Evolutionary conservation across 2,329 filamentous ascomycete genomes (phyloP).

Genomic region (Fusarium chlamydosporum): DNA sequence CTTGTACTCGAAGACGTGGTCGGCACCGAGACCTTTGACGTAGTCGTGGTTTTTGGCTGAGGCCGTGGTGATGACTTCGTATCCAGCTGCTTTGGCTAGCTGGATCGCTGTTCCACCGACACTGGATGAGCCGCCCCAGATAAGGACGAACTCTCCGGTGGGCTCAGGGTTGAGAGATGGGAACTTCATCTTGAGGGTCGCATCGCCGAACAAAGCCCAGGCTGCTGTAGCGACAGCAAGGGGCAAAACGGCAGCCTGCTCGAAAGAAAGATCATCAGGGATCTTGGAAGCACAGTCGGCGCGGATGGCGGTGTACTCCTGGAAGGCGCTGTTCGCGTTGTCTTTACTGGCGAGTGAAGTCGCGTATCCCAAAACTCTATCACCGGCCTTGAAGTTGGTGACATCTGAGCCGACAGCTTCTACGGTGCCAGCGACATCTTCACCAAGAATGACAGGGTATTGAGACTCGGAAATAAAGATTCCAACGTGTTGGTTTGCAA

Average conservation of each 20-base stretch:
- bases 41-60: conserved; percentile 61
- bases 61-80: conserved; percentile 61
- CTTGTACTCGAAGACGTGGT: conserved; percentile 62
- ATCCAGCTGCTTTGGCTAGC: conserved; percentile 60
- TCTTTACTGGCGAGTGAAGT: conserved; percentile 53
- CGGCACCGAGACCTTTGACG: conserved; percentile 61
- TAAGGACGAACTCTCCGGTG: conserved; percentile 20
- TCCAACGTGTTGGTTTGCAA: conserved; percentile 43
- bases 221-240: conserved; percentile 45
- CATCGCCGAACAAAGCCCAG: conserved; percentile 42
- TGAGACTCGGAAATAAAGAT: conserved; percentile 14
- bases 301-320: conserved; percentile 35
- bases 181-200: conserved; percentile 22
- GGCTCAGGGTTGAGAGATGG: conserved; percentile 5
- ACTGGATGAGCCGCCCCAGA: conserved; percentile 66
- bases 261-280: conserved; percentile 36
- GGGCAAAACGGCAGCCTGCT: conserved; percentile 42
- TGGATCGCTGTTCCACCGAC: conserved; percentile 64
- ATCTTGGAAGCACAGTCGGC: conserved; percentile 39
- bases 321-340: conserved; percentile 37
- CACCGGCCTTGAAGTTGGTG: conserved; percentile 41
- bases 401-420: conserved; percentile 50
- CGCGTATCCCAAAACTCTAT: conserved; percentile 45
- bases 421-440: conserved; percentile 54
- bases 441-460: conserved; percentile 49